These are phyloP conservation scores for Rhizopus sp. DNA, from an alignment of 371 early-diverging fungal genomes.

Conservation along the genomic window DNA sequence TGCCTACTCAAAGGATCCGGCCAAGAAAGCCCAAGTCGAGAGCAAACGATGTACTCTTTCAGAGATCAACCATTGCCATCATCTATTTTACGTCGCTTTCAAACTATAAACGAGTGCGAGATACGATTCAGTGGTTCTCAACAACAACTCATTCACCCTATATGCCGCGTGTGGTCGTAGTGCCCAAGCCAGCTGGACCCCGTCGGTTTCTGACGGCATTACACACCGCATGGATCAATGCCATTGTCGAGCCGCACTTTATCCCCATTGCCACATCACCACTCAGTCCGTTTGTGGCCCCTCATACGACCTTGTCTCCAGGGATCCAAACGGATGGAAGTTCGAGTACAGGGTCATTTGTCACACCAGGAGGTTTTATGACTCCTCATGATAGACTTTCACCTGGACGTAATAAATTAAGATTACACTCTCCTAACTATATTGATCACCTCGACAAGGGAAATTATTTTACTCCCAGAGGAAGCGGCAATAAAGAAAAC, in stretches of 20 bases:
- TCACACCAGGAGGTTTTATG: slow-evolving; percentile 2
- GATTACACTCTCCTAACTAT: slow-evolving; percentile 12
- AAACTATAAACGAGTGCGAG: slow-evolving; percentile 62
- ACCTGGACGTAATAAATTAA: slow-evolving; percentile 7
- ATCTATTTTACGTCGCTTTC: slow-evolving; percentile 62
- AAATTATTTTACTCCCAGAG: slow-evolving; percentile 17
- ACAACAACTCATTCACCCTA: slow-evolving; percentile 11
- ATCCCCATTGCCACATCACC: slow-evolving; percentile 70
- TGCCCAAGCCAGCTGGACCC: slow-evolving; percentile 74
- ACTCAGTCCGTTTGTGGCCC: slow-evolving; percentile 23
- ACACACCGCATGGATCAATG: slow-evolving; percentile 62
- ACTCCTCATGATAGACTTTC: slow-evolving; percentile 24
- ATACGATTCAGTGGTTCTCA: slow-evolving; percentile 46
- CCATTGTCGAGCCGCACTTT: slow-evolving; percentile 58
- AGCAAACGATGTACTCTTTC: slow-evolving; percentile 13
- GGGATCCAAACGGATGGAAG: not conserved
- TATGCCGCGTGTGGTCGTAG: slow-evolving; percentile 62
- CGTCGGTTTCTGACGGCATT: slow-evolving; percentile 65
- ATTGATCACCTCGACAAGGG: slow-evolving; percentile 15
- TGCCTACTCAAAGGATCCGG: slow-evolving; percentile 20
- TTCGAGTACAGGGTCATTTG: slow-evolving; percentile 1
- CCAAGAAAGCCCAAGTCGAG: slow-evolving; percentile 28
- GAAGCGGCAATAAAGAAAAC: not conserved
- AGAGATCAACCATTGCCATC: slow-evolving; percentile 51
- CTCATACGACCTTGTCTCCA: not conserved